phyloP scores from a whole-genome alignment of 2,329 filamentous ascomycete species.

The Verticillium dahliae region DNA sequence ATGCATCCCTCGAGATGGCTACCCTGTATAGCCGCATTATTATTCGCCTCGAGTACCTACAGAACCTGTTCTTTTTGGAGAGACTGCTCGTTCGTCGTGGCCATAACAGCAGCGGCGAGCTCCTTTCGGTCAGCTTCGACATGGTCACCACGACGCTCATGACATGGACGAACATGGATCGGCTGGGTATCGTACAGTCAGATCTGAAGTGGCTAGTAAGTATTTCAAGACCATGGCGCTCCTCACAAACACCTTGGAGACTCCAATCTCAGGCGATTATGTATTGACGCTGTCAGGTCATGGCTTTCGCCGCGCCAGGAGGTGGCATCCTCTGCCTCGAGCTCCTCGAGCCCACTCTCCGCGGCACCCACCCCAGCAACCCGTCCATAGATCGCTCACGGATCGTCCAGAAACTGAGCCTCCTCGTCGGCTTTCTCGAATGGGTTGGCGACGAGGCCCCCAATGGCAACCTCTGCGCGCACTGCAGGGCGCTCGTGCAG shows the following conservation, averaged over 20 bases:
- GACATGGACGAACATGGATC: slow-evolving; percentile 43
- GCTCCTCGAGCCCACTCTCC: slow-evolving; percentile 24
- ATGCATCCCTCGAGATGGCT: slow-evolving; percentile 18
- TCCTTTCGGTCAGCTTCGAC: slow-evolving; percentile 38
- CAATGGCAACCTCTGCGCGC: slow-evolving; percentile 39
- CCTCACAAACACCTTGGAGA: no score
- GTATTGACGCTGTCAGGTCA: slow-evolving; percentile 25
- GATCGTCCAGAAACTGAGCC: slow-evolving; percentile 44
- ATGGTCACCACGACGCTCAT: slow-evolving; percentile 38
- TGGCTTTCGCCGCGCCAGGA: slow-evolving; percentile 42
- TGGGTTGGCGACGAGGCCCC: slow-evolving; percentile 42
- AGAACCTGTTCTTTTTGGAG: slow-evolving; percentile 54
- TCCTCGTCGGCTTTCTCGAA: slow-evolving; percentile 43
- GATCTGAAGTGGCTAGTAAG: slow-evolving; percentile 45
- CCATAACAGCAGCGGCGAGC: slow-evolving; percentile 26
- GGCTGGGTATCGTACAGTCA: slow-evolving; percentile 29
- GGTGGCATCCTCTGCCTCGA: slow-evolving; percentile 45
- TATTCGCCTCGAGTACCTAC: slow-evolving; percentile 41
- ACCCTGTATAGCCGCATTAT: slow-evolving; percentile 37
- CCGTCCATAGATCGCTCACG: slow-evolving; percentile 34
- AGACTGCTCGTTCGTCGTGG: slow-evolving; percentile 43
- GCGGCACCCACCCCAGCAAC: slow-evolving; percentile 21
- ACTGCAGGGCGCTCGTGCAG: slow-evolving; percentile 41
- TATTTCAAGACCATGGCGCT: background rate
- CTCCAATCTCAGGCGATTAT: background rate